Percentiles rank a stretch among this genome's conserved stretches.
Evolutionary conservation across 1,139 yeast species (phyloP).

Genomic region (Hemisphaericaspora xylanilytica): DNA sequence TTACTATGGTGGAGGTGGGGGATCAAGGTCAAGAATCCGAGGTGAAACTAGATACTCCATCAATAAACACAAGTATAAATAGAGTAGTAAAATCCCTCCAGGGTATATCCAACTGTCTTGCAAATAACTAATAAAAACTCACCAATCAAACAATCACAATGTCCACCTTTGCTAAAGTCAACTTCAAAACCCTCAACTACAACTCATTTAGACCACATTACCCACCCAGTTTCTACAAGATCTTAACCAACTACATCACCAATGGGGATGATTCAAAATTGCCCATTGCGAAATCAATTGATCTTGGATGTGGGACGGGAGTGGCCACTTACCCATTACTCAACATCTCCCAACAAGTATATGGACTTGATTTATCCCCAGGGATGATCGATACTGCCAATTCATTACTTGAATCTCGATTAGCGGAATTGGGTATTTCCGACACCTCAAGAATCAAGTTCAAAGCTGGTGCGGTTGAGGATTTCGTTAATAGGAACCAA

Average conservation of each 20-base stretch:
- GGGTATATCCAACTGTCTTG: too few species aligned
- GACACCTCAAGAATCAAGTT: conserved; percentile 30
- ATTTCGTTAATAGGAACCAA: conserved; percentile 20
- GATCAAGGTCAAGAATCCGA: too few species aligned
- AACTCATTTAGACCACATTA: conserved; percentile 65
- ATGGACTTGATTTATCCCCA: conserved; percentile 36
- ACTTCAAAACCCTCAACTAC: conserved; percentile 60
- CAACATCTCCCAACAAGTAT: conserved; percentile 28
- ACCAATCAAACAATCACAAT: conserved; percentile 31
- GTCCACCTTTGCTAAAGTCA: conserved; percentile 63
- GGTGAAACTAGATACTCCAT: too few species aligned
- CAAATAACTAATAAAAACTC: too few species aligned
- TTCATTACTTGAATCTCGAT: conserved; percentile 21
- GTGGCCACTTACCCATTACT: conserved; percentile 40
- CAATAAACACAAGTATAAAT: too few species aligned
- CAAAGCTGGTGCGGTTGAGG: conserved; percentile 36
- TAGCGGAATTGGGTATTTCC: conserved; percentile 19
- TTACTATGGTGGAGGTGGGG: too few species aligned
- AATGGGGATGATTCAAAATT: conserved; percentile 13
- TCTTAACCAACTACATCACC: conserved; percentile 31
- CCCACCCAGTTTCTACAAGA: conserved; percentile 51
- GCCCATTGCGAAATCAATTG: conserved; percentile 27
- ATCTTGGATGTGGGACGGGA: conserved; percentile 44
- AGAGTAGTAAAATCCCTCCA: too few species aligned
- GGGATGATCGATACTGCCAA: conserved; percentile 37